Base-by-base conservation (phyloP, 1,284 basidiomycete genomes). In the Cutaneotrichosporon spelunceum region DNA sequence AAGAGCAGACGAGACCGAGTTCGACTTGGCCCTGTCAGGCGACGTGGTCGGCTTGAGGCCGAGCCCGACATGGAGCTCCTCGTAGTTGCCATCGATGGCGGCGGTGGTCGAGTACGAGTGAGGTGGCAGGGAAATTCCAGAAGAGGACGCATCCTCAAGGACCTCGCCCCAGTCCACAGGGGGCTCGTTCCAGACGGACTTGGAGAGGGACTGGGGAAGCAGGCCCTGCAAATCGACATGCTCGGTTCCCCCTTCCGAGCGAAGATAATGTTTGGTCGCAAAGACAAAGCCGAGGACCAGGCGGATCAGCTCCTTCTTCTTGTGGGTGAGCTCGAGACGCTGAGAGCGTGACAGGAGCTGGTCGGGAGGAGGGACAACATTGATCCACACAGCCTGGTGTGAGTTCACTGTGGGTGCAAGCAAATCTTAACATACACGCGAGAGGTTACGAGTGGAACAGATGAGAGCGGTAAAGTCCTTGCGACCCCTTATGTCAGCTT, bases 301-400 rank as follows among this genome's bases (percentile, higher is more conserved):
- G 61, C 85, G 86, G 53, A 95, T 76, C 23, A 84, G 81, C 65
- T 90, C 84, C 14, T 85, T 83, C 80, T 95, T 95, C 69, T 84
- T 82, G 59, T 82, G 82, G 14, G 83, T 85, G 27, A 94, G 83
- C 56, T 88, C 84, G 3, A 75, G 68, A 2, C 82, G 73, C 26
- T 61, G 59, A 9, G 56, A 27, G 36, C 55, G 61, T 11, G 53
- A 27, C 39, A 47, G 21, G n/a, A 16, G 27, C 1, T 44, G 14
- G 36, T 58, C 53, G 7, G 73, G 67, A 13, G 89, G 88, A 7
- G 87, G 81, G 26, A 83, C 83, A 58, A 89, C 86, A 67, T 89
- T 86, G 62, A 93, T 78, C 93, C 92, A 95, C 59, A 93, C 81
- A 63, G 87, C 81, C 36, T 76, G 69, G 3, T 9, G 49, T 50